Evolutionary conservation across 352 stramenopile species (phyloP), one percentile per base, ranked within the genome.

Genomic region (Globisporangium cederbergense): DNA sequence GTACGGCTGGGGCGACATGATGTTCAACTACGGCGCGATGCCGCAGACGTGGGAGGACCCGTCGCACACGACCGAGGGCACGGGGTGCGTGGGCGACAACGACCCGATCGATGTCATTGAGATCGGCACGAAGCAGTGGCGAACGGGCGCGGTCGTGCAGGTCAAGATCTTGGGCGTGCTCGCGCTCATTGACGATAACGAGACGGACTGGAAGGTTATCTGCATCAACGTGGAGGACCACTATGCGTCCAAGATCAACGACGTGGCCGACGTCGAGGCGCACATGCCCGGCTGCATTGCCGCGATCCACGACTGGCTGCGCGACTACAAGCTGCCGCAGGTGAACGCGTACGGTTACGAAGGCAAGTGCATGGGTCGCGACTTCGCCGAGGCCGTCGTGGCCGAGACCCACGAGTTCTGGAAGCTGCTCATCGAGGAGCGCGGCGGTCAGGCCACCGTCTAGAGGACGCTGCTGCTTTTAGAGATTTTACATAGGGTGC

Each of bases 301-400:
- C 22, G 83, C 79, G 65, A 98, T 99, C 72, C 87, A 97, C 72
- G 96, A 99, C 84, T 99, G 97, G 97, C 97, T 99, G 76, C 90
- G 97, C 68, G 98, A 98, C 93, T 99, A 99, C 91, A 99, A 99
- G 86, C 98, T 98, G 66, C 97, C 98, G 30, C 96, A 99, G 89
- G 82, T 99, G 57, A 99, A 99, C 89, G 91, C 84, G 61, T 99
- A 99, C 82, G 97, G 96, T 72, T 99, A 98, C 76, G 97, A 99
- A 34, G 97, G 98, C 77, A 98, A 98, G 81, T 98, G 85, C 70
- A 95, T 97, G 79, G 79, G 83, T 69, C 78, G 84, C 56, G 83
- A 93, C 69, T 97, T 97, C 70, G 90, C 93, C 57, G 86, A 95
- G 65, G 80, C 78, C 22, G 85, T 89, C 30, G 86, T 95, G 25